Percentiles rank a stretch among this genome's conserved stretches.
phyloP scores from a whole-genome alignment of 805 yeast genomes.

The Sporopachydermia quercuum region DNA sequence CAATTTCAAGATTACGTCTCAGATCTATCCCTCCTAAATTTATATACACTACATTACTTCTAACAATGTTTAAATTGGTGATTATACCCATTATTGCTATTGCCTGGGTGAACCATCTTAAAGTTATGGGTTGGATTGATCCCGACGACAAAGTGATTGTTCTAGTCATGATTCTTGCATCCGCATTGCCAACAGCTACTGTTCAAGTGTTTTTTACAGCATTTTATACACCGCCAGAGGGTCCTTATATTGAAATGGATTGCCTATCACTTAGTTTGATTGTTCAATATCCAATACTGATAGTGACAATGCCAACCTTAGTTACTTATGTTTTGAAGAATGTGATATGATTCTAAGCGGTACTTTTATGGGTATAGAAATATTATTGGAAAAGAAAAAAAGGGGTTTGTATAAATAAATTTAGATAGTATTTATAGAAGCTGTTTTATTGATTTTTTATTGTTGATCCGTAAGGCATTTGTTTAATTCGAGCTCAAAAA shows the following conservation, averaged over 20 bases:
- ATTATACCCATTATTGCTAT: constrained; percentile 71
- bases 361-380: too few species aligned
- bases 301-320: constrained; percentile 58
- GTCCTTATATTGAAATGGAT: constrained; percentile 48
- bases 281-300: constrained; percentile 55
- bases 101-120: constrained; percentile 46
- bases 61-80: constrained; percentile 45
- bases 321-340: constrained; percentile 45
- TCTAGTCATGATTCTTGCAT: constrained; percentile 59
- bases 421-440: too few species aligned
- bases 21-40: constrained; percentile 51
- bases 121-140: constrained; percentile 48
- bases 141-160: constrained; percentile 41
- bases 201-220: constrained; percentile 81
- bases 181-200: constrained; percentile 80
- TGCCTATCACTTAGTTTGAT: constrained; percentile 67
- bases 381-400: too few species aligned
- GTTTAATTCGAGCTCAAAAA: too few species aligned
- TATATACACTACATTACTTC: constrained; percentile 39
- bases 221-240: constrained; percentile 58
- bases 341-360: constrained; percentile 10
- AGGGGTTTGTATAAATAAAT: too few species aligned
- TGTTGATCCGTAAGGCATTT: too few species aligned
- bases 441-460: too few species aligned
- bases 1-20: constrained; percentile 61